Evolutionary conservation across 2,329 filamentous ascomycete genomes (phyloP).

Genomic region (Teratosphaeria epicoccoides): DNA sequence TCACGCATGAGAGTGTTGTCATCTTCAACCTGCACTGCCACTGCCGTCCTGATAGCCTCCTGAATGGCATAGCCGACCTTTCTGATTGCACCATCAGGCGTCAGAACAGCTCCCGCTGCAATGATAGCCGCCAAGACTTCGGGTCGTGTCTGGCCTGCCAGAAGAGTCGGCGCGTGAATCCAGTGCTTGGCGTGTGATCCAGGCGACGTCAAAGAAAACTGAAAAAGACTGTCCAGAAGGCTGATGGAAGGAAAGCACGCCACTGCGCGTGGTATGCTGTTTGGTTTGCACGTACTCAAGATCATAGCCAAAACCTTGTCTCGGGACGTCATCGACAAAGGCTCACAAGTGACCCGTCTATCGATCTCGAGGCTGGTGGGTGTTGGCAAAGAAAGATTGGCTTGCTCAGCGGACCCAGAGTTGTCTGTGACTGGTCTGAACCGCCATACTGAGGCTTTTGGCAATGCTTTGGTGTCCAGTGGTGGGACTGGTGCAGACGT

Average conservation of each 20-base stretch:
- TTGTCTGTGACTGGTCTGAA: conserved; percentile 31
- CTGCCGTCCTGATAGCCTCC: conserved; percentile 35
- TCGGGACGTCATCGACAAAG: conserved; percentile 31
- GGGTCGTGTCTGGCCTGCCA: conserved; percentile 44
- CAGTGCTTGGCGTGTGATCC: conserved; percentile 47
- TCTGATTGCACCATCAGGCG: conserved; percentile 47
- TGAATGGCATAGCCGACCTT: conserved; percentile 49
- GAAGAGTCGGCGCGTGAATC: conserved; percentile 53
- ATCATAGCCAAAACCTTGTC: conserved; percentile 57
- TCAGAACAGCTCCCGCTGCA: conserved; percentile 50
- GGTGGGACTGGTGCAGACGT: conserved; percentile 23
- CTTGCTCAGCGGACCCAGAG: conserved; percentile 25
- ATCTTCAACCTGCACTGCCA: conserved; percentile 35
- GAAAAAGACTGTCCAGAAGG: conserved; percentile 50
- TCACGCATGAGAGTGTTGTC: conserved; percentile 42
- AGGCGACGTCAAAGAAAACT: conserved; percentile 50
- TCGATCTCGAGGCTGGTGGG: conserved; percentile 29
- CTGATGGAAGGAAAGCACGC: conserved; percentile 53
- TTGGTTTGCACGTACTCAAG: conserved; percentile 45
- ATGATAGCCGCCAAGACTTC: conserved; percentile 52
- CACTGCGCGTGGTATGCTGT: conserved; percentile 42
- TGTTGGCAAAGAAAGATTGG: conserved; percentile 31
- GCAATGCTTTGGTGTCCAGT: conserved; percentile 27
- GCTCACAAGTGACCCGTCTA: conserved; percentile 33
- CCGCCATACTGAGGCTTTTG: conserved; percentile 35